Base-by-base conservation (phyloP, 441 rosid genomes). In the Populus hybrid region DNA sequence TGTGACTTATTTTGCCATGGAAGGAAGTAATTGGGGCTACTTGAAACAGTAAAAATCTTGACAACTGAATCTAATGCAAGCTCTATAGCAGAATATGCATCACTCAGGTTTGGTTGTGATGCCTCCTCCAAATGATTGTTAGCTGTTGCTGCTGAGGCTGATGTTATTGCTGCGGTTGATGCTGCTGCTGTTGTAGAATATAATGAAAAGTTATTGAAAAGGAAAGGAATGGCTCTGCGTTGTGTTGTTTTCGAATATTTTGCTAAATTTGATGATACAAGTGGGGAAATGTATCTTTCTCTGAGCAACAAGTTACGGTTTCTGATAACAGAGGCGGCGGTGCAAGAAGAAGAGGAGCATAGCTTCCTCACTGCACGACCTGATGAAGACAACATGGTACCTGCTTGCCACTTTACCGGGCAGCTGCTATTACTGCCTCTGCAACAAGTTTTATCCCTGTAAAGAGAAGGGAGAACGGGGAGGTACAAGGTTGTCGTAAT, bases 1-100 rank as follows among this genome's bases (percentile, higher is more conserved):
- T 89, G 95, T 10, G 92, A 89, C 81, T 94, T 93, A 70, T 91
- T 91, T 87, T 94, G 97, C 97, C 97, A 94, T 1, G 97, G 97
- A 73, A 90, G 93, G 72, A 88, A 83, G 83, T 93, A 91, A 80
- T 90, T 90, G 70, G 97, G 97, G 76, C 93, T 90, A 61, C 91
- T 90, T 20, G 90, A 83, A n/a, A 93, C 95, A 0, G 95, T 88
- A 86, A 93, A 90, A 61, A 93, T 82, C 83, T 94, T 94, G 35
- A 93, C 95, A 33, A 93, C 97, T 1, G 95, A 94, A 74, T 92
- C 97, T 56, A 94, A 76, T 3, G 97, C 95, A 83, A 90, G 76
- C 33, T 91, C 90, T 5, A 87, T 83, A 0, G 97, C 85, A 24
- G 82, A 79, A 71, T 83, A 83, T 16, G 88, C 82, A 78, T 78